Evolutionary conservation across 2,329 filamentous ascomycete genomes (phyloP), one percentile per base, ranked within the genome.

Genomic region (Trichoderma simmonsii): DNA sequence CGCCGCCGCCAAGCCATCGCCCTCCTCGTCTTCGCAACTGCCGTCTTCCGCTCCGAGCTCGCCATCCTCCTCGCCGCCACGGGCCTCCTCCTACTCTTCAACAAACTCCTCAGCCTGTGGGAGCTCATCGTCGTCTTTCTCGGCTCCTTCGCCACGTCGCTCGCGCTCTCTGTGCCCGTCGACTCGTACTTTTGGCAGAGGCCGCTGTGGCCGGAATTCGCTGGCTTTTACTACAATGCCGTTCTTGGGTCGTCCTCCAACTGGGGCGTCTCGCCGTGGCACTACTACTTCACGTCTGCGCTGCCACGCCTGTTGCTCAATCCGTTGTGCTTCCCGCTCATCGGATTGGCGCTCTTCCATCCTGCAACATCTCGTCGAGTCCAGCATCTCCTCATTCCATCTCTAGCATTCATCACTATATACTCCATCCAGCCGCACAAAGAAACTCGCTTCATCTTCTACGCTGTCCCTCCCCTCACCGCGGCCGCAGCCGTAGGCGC

Each of bases 181-280:
- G 96, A 99, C 85, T 95, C 93, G 1, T 95, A 94, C 83, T 97
- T 98, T 83, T 99, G 95, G 96, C 94, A 95, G 78, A 89, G 88
- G 73, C 87, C 87, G 1, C 82, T 97, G 34, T 99, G 96, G 96
- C 95, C 96, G 1, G 96, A 99, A 81, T 89, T 97, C 73, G 89
- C 88, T 76, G 94, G 90, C 2, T 98, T 99, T 83, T 90, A 93
- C 81, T 98, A 92, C 86, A 99, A 99, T 81, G 94, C 94, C 70
- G 83, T 98, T 65, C 87, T 92, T 69, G 94, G 94, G 26, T 91
- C 93, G 72, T 93, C 95, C 0, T 91, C 92, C 4, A 89, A 92
- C 75, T 99, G 96, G 96, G 96, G 96, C 39, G 91, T 91, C 9
- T 92, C 91, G 9, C 92, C 94, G 0, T 95, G 91, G 89, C 86